Evolutionary conservation across 106 monocot species (phyloP).

Genomic region (Hemerocallis citrina): DNA sequence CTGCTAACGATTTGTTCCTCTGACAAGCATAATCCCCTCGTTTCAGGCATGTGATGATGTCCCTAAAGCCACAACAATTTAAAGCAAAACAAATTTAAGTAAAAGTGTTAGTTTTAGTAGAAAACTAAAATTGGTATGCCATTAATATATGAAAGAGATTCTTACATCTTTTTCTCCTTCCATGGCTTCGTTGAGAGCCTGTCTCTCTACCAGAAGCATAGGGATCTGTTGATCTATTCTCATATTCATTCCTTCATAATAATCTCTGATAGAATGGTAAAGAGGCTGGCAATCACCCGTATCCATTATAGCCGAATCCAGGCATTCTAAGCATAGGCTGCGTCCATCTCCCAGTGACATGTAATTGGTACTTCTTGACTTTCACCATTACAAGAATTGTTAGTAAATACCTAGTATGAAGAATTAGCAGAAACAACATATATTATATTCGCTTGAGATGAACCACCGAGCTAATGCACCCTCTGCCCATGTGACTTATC

Average conservation of each 20-base stretch:
- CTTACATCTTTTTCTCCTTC: conserved; percentile 95
- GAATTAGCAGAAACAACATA: background rate
- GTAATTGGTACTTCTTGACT: conserved; percentile 68
- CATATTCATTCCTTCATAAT: conserved; percentile 98
- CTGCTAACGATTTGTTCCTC: conserved; percentile 95
- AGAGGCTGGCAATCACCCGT: conserved; percentile 91
- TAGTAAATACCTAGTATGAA: background rate
- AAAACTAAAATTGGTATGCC: too few species aligned
- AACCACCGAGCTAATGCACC: too few species aligned
- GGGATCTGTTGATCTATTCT: conserved; percentile 94
- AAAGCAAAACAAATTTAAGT: too few species aligned
- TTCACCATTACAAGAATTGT: conserved; percentile 14
- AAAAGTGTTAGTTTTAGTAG: too few species aligned
- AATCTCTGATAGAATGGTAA: conserved; percentile 92
- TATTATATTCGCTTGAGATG: too few species aligned
- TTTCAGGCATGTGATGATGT: conserved; percentile 88
- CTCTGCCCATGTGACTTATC: too few species aligned
- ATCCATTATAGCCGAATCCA: conserved; percentile 93
- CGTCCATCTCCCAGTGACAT: conserved; percentile 82
- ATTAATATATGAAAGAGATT: too few species aligned
- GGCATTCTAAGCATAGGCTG: conserved; percentile 84
- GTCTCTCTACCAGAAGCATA: conserved; percentile 97
- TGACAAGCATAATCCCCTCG: conserved; percentile 85
- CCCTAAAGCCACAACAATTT: conserved; percentile 31
- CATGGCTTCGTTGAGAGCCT: conserved; percentile 98